Conservation (phyloP, 2,329 filamentous ascomycete genomes). For the Gliomastix tumulicola region DNA sequence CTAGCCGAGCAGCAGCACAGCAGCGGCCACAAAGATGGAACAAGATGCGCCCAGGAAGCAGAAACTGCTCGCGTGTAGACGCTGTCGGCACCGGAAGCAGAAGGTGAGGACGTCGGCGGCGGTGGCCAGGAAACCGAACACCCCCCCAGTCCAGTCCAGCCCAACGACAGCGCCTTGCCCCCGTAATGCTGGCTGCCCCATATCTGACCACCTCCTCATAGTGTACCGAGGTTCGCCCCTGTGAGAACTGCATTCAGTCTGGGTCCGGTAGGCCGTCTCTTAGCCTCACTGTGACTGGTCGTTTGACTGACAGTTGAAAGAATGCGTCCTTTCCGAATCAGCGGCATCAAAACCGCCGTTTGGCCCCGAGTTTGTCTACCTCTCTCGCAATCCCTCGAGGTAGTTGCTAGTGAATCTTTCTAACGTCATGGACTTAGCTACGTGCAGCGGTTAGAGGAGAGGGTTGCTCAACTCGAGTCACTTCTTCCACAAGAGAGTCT, state of each 20-base stretch:
- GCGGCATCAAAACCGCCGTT: not conserved
- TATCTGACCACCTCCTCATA: slow-evolving; percentile 3
- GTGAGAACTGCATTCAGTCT: slow-evolving; percentile 4
- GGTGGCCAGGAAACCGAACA: too few species aligned
- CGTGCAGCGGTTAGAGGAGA: slow-evolving; percentile 3
- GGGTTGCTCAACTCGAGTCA: slow-evolving; percentile 4
- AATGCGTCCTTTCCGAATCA: not conserved
- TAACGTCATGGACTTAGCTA: too few species aligned
- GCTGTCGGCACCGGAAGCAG: slow-evolving; percentile 7
- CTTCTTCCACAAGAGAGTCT: slow-evolving; percentile 4
- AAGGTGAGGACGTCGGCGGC: too few species aligned
- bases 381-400: too few species aligned
- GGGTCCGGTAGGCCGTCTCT: slow-evolving; percentile 1
- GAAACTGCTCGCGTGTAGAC: slow-evolving; percentile 4
- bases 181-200: not conserved
- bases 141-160: not conserved
- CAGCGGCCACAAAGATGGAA: too few species aligned
- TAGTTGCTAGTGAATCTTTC: too few species aligned
- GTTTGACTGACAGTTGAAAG: too few species aligned
- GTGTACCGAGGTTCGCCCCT: slow-evolving; percentile 5
- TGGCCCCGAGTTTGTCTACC: not conserved
- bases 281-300: not conserved
- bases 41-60: too few species aligned
- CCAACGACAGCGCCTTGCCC: not conserved
- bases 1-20: too few species aligned